These are phyloP conservation scores for Penicillium pulvis DNA, from an alignment of 495 filamentous ascomycete genomes.

Conservation along the genomic window DNA sequence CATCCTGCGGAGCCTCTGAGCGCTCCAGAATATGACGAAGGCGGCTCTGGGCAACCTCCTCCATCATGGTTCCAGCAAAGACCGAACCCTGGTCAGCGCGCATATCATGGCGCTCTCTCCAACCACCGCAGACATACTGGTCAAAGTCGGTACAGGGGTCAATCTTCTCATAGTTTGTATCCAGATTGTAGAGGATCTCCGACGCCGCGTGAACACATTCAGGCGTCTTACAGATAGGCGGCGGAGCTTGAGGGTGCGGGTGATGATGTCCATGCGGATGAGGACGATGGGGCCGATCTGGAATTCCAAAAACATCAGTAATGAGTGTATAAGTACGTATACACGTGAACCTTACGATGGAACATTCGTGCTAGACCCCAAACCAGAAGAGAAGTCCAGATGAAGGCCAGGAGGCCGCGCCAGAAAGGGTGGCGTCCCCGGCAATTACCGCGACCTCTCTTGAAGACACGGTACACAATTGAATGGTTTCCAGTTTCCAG, in stretches of 20 bases:
- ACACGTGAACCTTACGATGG: not conserved
- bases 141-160: conserved; percentile 74
- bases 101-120: conserved; percentile 65
- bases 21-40: conserved; percentile 68
- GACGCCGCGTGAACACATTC: conserved; percentile 71
- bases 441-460: not conserved
- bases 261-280: not conserved
- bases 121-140: conserved; percentile 69
- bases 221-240: conserved; percentile 54
- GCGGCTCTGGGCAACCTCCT: conserved; percentile 56
- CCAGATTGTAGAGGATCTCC: conserved; percentile 66
- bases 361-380: not conserved
- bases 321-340: not conserved
- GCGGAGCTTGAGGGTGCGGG: not conserved
- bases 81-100: conserved; percentile 64
- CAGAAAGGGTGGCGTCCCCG: not conserved
- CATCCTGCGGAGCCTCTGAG: conserved; percentile 50
- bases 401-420: not conserved
- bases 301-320: not conserved
- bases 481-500: not conserved
- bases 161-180: conserved; percentile 61
- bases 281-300: not conserved
- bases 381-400: not conserved
- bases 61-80: conserved; percentile 61
- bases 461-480: not conserved